Evolutionary conservation across 768 basidiomycete genomes (phyloP).

Genomic region (Lactarius psammicola): DNA sequence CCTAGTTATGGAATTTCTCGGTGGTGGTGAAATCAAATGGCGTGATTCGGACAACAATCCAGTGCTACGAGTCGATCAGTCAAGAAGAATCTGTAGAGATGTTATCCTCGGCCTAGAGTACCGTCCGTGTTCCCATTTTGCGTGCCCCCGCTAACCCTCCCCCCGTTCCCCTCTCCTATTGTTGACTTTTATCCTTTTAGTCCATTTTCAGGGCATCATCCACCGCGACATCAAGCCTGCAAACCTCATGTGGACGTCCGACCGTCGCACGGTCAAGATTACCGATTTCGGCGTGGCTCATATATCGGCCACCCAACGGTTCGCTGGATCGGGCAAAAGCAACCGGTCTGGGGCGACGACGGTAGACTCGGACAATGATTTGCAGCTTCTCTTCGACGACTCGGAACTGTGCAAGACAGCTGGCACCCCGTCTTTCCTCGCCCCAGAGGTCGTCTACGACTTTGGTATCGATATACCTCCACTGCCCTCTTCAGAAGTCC

Average conservation of each 20-base stretch:
- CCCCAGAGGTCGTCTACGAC: slow-evolving; percentile 89
- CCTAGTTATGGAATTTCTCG: slow-evolving; percentile 93
- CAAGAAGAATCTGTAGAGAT: slow-evolving; percentile 86
- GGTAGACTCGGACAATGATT: slow-evolving; percentile 38
- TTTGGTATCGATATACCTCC: slow-evolving; percentile 33
- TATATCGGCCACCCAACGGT: slow-evolving; percentile 85
- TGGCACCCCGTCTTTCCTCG: slow-evolving; percentile 94
- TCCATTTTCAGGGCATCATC: slow-evolving; percentile 97
- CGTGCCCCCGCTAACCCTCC: neutral
- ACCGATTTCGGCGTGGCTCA: slow-evolving; percentile 98
- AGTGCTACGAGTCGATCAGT: slow-evolving; percentile 78
- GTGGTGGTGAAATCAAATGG: slow-evolving; percentile 95
- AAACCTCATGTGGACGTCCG: slow-evolving; percentile 87
- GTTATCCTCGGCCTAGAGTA: slow-evolving; percentile 94
- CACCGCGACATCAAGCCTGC: slow-evolving; percentile 99
- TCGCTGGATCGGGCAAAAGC: slow-evolving; percentile 56
- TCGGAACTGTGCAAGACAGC: slow-evolving; percentile 86
- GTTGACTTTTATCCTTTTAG: slow-evolving; percentile 42
- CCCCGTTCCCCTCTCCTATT: too few species aligned
- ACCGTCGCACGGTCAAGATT: slow-evolving; percentile 90
- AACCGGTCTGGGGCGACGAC: slow-evolving; percentile 5
- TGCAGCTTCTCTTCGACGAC: slow-evolving; percentile 76
- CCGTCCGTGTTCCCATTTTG: slow-evolving; percentile 51
- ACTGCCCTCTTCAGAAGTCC: slow-evolving; percentile 34
- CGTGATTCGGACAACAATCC: slow-evolving; percentile 61